Conservation (phyloP, 1,139 yeast genomes). For the Suhomyces wounanorum region DNA sequence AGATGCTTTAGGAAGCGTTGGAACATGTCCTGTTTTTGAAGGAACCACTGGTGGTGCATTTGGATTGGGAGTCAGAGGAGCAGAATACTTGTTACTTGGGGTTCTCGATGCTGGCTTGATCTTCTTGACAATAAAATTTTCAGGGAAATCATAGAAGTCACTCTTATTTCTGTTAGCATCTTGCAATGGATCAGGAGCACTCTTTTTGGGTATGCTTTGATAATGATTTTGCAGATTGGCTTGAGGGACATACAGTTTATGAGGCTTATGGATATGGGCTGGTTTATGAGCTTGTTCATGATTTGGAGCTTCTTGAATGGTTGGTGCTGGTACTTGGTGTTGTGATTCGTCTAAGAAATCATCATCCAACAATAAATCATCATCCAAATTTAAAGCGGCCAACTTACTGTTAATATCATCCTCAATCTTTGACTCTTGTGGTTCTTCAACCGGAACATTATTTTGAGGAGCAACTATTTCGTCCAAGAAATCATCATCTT, state of each 20-base stretch:
- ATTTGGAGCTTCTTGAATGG: background rate
- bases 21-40: slow-evolving; percentile 1
- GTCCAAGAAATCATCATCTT: slow-evolving; percentile 20
- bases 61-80: slow-evolving; percentile 17
- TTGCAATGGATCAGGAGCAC: slow-evolving; percentile 3
- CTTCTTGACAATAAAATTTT: slow-evolving; percentile 51
- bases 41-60: slow-evolving; percentile 8
- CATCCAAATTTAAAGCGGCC: slow-evolving; percentile 48
- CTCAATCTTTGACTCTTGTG: background rate
- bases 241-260: slow-evolving; percentile 6
- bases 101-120: slow-evolving; percentile 39
- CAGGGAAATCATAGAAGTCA: slow-evolving; percentile 82
- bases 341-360: slow-evolving; percentile 22
- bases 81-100: slow-evolving; percentile 26
- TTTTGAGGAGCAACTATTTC: slow-evolving; percentile 4
- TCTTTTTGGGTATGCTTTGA: slow-evolving; percentile 3
- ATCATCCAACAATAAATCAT: slow-evolving; percentile 46
- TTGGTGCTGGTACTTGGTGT: background rate
- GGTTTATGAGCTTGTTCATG: slow-evolving; percentile 3
- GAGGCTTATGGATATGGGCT: background rate
- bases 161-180: slow-evolving; percentile 43
- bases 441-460: background rate
- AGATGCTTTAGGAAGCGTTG: background rate
- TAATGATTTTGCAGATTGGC: slow-evolving; percentile 1
- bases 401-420: slow-evolving; percentile 11